A percentile compares a stretch with the other conserved stretches of the same genome.
Evolutionary conservation across 352 stramenopile genomes (phyloP).

Genomic region (Peronosclerospora sorghi): DNA sequence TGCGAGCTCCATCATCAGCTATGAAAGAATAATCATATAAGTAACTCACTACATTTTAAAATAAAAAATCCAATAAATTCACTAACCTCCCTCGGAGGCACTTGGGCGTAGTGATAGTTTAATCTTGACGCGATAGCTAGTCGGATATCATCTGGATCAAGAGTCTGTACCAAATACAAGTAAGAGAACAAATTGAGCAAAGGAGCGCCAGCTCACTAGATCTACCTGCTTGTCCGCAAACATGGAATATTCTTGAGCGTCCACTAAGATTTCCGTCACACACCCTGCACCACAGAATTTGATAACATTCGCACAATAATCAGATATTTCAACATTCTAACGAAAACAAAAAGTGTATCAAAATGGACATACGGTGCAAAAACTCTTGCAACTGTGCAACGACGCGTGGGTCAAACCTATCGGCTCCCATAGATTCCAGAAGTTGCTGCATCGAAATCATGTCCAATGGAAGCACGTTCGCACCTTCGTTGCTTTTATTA

Average conservation of each 20-base stretch:
- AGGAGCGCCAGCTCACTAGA: not conserved
- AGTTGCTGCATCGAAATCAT: slow-evolving; percentile 44
- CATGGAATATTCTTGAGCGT: slow-evolving; percentile 76
- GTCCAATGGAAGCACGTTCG: slow-evolving; percentile 44
- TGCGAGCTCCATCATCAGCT: slow-evolving; percentile 82
- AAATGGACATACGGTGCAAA: slow-evolving; percentile 42
- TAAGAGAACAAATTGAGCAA: slow-evolving; percentile 2
- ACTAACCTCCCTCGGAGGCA: slow-evolving; percentile 56
- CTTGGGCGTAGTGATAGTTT: slow-evolving; percentile 69
- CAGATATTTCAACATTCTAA: not conserved
- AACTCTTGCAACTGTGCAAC: slow-evolving; percentile 77
- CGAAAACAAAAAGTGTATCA: not conserved
- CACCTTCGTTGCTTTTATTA: slow-evolving; percentile 21
- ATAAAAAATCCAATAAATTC: not conserved
- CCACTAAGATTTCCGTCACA: slow-evolving; percentile 70
- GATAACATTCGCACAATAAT: not conserved
- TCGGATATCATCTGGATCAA: slow-evolving; percentile 69
- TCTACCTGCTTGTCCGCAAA: slow-evolving; percentile 62
- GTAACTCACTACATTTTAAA: not conserved
- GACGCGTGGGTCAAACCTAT: slow-evolving; percentile 71
- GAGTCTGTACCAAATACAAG: slow-evolving; percentile 20
- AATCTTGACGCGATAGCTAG: slow-evolving; percentile 64
- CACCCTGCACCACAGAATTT: slow-evolving; percentile 65
- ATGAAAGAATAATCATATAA: slow-evolving; percentile 1
- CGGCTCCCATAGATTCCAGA: slow-evolving; percentile 70